phyloP scores from a whole-genome alignment of 768 basidiomycete species.

The Mycena vulgaris region DNA sequence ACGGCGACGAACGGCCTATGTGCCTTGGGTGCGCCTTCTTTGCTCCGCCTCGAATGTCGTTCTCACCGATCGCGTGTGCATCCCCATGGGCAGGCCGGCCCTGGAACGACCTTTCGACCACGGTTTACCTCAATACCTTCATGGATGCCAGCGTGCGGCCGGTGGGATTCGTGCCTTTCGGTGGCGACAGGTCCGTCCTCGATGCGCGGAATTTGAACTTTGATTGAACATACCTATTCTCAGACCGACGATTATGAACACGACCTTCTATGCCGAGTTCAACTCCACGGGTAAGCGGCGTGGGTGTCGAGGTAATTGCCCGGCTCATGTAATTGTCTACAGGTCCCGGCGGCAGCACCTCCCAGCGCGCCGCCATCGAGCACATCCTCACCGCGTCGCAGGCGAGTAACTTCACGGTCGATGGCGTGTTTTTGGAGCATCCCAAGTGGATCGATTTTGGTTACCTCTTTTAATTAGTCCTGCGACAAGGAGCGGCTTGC shows the following conservation, averaged over 20 bases:
- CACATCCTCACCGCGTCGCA: slow-evolving; percentile 61
- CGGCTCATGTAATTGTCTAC: background rate
- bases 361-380: slow-evolving; percentile 60
- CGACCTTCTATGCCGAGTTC: slow-evolving; percentile 73
- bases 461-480: slow-evolving; percentile 54
- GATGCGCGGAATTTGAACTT: background rate
- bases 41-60: background rate
- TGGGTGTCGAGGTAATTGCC: background rate
- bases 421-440: slow-evolving; percentile 64
- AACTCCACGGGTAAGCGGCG: slow-evolving; percentile 62
- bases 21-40: slow-evolving; percentile 60
- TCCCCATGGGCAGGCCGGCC: slow-evolving; percentile 62
- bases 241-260: slow-evolving; percentile 64
- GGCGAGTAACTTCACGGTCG: slow-evolving; percentile 57
- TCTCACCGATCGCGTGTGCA: too few relatives aligned
- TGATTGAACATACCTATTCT: background rate
- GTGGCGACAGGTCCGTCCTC: slow-evolving; percentile 53
- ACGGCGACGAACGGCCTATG: slow-evolving; percentile 60
- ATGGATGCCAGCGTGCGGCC: slow-evolving; percentile 73
- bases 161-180: slow-evolving; percentile 67
- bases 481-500: too few relatives aligned
- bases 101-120: slow-evolving; percentile 73
- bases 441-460: slow-evolving; percentile 71
- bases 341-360: slow-evolving; percentile 71
- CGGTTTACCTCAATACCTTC: slow-evolving; percentile 67